Evolutionary conservation across 2,329 filamentous ascomycete genomes (phyloP).

Genomic region (Colletotrichum sp.): DNA sequence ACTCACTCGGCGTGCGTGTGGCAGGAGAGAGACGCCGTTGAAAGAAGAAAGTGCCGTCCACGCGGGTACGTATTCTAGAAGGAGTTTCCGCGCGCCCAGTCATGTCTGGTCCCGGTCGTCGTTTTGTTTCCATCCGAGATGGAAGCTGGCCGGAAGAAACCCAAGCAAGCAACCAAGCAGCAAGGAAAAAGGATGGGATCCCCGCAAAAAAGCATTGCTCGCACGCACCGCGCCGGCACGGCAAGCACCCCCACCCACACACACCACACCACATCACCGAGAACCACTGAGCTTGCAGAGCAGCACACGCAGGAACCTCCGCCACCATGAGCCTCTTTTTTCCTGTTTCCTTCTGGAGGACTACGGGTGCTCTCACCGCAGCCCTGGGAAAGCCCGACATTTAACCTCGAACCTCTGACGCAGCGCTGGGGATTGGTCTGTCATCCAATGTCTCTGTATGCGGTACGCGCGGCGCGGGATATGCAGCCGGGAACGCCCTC

Average conservation of each 20-base stretch:
- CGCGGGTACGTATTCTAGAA: not conserved
- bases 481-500: not conserved
- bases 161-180: not conserved
- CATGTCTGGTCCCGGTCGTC: not conserved
- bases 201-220: not conserved
- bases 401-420: not conserved
- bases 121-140: not conserved
- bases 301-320: not conserved
- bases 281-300: not conserved
- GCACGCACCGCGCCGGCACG: not conserved
- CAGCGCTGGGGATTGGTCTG: not conserved
- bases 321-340: not conserved
- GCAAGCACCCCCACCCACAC: not conserved
- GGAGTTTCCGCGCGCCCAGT: not conserved
- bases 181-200: not conserved
- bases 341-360: not conserved
- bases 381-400: not conserved
- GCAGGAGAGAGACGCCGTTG: not conserved
- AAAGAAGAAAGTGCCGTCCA: not conserved
- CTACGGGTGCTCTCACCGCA: not conserved
- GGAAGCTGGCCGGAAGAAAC: not conserved
- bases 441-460: not conserved
- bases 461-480: not conserved
- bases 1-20: not conserved
- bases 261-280: not conserved